Evolutionary conservation across 139 green algal genomes (phyloP), one percentile per base, ranked within the genome.

Genomic region (Tetraselmis striata): DNA sequence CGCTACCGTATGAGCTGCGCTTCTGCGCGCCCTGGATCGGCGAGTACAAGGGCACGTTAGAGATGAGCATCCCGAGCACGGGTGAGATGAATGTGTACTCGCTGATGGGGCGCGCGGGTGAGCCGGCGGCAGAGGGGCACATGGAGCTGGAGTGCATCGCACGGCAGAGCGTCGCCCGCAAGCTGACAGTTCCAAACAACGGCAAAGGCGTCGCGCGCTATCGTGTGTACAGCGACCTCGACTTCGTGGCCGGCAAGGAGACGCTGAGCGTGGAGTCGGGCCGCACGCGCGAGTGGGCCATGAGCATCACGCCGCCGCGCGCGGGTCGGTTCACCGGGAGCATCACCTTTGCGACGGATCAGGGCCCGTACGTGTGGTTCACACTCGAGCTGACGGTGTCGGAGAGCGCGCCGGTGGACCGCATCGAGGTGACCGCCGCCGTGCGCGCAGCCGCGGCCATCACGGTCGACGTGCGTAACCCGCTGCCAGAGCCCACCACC

Each of bases 361-460:
- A 90, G 30, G 91, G 91, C 0, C 80, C 92, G 29, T 93, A 92
- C 81, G 85, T 89, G 2, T 96, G 93, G 93, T 95, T 84, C 85
- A 83, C 80, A 1, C 1, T 95, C 27, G 90, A 94, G 78, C 83
- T 95, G 27, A 75, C 82, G 22, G 89, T 87, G 2, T 80, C 58
- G 28, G 86, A 92, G 84, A 90, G 92, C 2, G 87, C 89, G 22
- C 81, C 89, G 32, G 83, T 92, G 75, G 89, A 83, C 59, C 84
- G 25, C n/a, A 83, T 96, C 18, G 58, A 86, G 22, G 85, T 93
- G 28, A 79, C 31, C 23, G 85, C 87, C n/a, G 32, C 77, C 28
- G 88, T 93, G 29, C 86, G 90, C 1, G 29, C 85, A 59, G 89
- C 81, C 28, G 74, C 81, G 5, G 45, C 29, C 23, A 83, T 88